A percentile compares a stretch with the other conserved stretches of the same genome.
Conservation (phyloP, 768 basidiomycete genomes). For the Xerocomellus amylosporus region DNA sequence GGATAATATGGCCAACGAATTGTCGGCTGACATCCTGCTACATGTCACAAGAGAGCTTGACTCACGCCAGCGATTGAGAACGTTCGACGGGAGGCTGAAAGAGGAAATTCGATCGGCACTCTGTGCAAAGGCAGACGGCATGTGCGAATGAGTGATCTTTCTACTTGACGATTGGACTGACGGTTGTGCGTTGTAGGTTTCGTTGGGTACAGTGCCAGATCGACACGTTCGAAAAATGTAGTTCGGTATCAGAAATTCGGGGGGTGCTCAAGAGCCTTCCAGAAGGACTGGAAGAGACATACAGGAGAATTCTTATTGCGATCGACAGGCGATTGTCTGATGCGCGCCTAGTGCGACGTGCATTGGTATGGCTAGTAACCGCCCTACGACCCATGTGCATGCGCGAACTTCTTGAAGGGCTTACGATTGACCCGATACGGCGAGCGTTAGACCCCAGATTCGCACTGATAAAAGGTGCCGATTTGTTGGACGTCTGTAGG, state of each 20-base stretch:
- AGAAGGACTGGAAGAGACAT: slow-evolving; percentile 12
- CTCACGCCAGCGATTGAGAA: slow-evolving; percentile 1
- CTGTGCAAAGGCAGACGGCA: slow-evolving; percentile 14
- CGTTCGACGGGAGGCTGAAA: neutral
- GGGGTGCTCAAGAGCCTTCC: slow-evolving; percentile 1
- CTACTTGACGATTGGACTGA: neutral
- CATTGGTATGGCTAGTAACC: slow-evolving; percentile 4
- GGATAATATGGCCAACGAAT: neutral
- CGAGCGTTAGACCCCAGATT: neutral
- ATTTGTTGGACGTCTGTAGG: neutral
- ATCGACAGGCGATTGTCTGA: neutral
- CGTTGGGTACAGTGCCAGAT: neutral
- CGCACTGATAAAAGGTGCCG: neutral
- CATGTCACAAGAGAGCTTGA: slow-evolving; percentile 8
- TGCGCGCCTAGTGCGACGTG: neutral
- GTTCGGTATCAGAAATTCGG: neutral
- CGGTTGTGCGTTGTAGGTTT: neutral
- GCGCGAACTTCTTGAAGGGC: slow-evolving; percentile 1
- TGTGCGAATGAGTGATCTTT: slow-evolving; percentile 4
- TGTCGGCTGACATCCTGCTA: slow-evolving; percentile 4
- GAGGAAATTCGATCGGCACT: slow-evolving; percentile 3
- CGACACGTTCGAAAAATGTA: neutral
- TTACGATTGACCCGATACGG: neutral
- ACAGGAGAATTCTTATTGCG: slow-evolving; percentile 11
- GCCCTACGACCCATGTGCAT: slow-evolving; percentile 3